These are phyloP conservation scores for Starmerella bombi DNA, from an alignment of 805 yeast genomes.

Conservation along the genomic window DNA sequence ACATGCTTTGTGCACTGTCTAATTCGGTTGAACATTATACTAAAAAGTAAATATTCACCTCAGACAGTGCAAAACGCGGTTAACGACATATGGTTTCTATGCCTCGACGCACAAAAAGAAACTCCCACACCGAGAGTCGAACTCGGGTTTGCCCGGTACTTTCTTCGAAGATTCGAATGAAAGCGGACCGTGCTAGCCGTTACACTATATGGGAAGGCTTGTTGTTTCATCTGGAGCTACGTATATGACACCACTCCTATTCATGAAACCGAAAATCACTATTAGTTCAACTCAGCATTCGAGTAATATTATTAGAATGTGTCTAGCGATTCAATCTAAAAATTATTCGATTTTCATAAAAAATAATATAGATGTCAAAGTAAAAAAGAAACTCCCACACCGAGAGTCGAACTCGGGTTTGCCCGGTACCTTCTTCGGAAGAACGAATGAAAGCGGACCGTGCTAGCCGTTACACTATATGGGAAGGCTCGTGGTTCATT, in stretches of 20 bases:
- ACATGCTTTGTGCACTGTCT: neutral
- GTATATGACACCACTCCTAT: too few relatives aligned
- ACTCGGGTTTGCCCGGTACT: constrained; percentile 23
- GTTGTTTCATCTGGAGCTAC: too few relatives aligned
- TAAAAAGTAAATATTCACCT: too few relatives aligned
- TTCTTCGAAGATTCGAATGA: constrained; percentile 9
- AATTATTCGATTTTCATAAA: too few relatives aligned
- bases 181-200: constrained; percentile 25
- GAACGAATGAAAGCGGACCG: constrained; percentile 22
- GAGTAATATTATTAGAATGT: too few relatives aligned
- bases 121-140: constrained; percentile 24
- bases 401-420: constrained; percentile 24
- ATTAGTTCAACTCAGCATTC: too few relatives aligned
- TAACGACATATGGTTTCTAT: neutral
- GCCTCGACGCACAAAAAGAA: neutral
- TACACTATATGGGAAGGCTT: constrained; percentile 23
- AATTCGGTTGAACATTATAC: too few relatives aligned
- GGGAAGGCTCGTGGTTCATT: too few relatives aligned
- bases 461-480: constrained; percentile 23
- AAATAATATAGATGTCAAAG: too few relatives aligned
- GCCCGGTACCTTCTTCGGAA: constrained; percentile 21
- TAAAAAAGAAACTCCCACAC: constrained; percentile 22
- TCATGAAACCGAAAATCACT: too few relatives aligned
- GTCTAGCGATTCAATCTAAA: too few relatives aligned
- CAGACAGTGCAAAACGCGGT: too few relatives aligned